phyloP scores from a whole-genome alignment of 108 stramenopile species.

The Poteriospumella lacustris region DNA sequence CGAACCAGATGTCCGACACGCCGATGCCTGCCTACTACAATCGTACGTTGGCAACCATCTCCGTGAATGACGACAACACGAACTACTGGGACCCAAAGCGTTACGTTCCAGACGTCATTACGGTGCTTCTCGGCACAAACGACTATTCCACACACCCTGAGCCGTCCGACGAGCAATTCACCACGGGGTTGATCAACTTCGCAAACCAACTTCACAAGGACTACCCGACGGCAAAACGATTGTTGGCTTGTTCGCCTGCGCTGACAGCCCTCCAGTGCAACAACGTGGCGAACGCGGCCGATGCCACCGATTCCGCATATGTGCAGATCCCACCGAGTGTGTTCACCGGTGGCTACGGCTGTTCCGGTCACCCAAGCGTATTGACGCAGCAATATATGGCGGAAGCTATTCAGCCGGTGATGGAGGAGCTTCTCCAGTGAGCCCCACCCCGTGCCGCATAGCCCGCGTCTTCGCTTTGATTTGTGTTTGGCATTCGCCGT shows the following conservation, averaged over 20 bases:
- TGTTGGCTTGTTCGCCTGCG: background rate
- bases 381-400: background rate
- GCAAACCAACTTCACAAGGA: background rate
- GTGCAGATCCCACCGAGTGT: background rate
- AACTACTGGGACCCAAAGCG: background rate
- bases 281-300: background rate
- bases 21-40: constrained; percentile 3
- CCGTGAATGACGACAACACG: no score
- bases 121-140: background rate
- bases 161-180: background rate
- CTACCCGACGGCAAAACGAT: background rate
- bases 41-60: background rate
- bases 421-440: background rate
- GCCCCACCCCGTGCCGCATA: no score
- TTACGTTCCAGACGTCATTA: background rate
- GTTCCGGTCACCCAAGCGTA: background rate
- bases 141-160: background rate
- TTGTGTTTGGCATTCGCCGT: no score
- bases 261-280: background rate
- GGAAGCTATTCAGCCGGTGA: background rate
- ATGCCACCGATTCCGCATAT: background rate
- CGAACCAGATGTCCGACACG: background rate
- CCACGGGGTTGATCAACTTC: background rate
- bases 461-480: no score
- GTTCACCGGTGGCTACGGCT: background rate